These are phyloP conservation scores for Centella asiatica DNA, from an alignment of 129 eudicot species.

Conservation along the genomic window DNA sequence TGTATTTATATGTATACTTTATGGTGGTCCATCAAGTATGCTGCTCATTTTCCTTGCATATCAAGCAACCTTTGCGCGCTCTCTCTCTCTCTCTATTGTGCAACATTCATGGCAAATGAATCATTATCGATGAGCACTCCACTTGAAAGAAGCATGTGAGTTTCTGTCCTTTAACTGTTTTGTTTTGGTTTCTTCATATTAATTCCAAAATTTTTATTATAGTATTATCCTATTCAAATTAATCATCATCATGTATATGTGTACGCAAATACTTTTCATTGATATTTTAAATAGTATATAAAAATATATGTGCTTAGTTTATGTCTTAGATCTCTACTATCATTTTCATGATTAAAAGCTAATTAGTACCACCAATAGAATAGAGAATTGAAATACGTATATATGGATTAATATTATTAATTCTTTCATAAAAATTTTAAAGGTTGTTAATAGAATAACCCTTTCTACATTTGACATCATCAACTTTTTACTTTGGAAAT, in stretches of 20 bases:
- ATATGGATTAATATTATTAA: too few species aligned
- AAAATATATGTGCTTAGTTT: too few species aligned
- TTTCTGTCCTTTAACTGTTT: conserved; percentile 9
- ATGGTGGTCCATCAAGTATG: conserved; percentile 77
- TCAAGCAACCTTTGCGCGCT: conserved; percentile 51
- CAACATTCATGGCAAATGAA: conserved; percentile 41
- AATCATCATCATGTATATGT: too few species aligned
- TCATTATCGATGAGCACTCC: conserved; percentile 42
- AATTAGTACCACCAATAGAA: too few species aligned
- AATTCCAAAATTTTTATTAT: background rate
- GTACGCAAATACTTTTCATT: too few species aligned
- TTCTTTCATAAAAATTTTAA: too few species aligned
- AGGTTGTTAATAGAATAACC: too few species aligned
- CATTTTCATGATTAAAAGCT: background rate
- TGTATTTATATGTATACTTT: too few species aligned
- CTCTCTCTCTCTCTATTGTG: conserved; percentile 22
- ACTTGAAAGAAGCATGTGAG: conserved; percentile 58
- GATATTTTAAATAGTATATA: too few species aligned
- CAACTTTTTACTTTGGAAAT: background rate
- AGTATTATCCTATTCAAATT: background rate
- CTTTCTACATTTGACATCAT: background rate
- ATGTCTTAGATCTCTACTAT: too few species aligned
- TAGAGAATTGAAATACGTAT: too few species aligned
- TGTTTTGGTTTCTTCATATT: background rate
- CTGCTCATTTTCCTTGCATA: conserved; percentile 71